Base-by-base conservation (phyloP, 805 yeast genomes). In the Kluyveromyces aestuarii region DNA sequence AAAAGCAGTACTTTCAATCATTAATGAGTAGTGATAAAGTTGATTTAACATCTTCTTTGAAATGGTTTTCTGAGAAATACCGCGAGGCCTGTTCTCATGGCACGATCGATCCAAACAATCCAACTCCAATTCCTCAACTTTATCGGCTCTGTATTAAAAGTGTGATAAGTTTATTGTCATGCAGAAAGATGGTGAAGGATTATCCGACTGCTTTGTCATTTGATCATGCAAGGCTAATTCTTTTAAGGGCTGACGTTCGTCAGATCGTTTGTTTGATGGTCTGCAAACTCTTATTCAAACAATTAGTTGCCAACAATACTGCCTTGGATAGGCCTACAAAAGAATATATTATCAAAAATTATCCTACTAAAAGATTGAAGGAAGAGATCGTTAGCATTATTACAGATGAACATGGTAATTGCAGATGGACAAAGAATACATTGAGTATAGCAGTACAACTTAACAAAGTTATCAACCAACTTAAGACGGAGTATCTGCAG, bases 391-490 rank as follows among this genome's bases (percentile, higher is more conserved):
- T 85, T 47, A 84, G 90, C 33, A 84, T 87, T 42, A 87, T 87
- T 16, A 79, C 88, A 35, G 95, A 87, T 66, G 87, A 84, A 50
- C 84, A 82, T 58, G 96, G 95, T 1, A 86, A 85, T 62, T 80
- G 87, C 50, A 87, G 89, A 69, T 87, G 96, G 96, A 87, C 96
- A 0, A 78, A 87, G 60, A 87, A 87, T 64, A 77, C 87, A 25
- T 76, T 80, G 53, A 73, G 84, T 14, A 78, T 88, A 52, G 77
- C 91, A 5, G 72, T 87, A 51, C 95, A 62, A 41, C 51, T 62
- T 7, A 57, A 66, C 47, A 64, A 62, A 48, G 57, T 62, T 18
- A 60, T 63, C 44, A 59, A 57, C 40, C 67, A 52, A 39, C 56
- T 56, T 27, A 67, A 64, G 48, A 49, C 46, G 3, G 68, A 66